Base-by-base conservation (phyloP, 2,329 filamentous ascomycete species). In the Byssoonygena ceratinophila region DNA sequence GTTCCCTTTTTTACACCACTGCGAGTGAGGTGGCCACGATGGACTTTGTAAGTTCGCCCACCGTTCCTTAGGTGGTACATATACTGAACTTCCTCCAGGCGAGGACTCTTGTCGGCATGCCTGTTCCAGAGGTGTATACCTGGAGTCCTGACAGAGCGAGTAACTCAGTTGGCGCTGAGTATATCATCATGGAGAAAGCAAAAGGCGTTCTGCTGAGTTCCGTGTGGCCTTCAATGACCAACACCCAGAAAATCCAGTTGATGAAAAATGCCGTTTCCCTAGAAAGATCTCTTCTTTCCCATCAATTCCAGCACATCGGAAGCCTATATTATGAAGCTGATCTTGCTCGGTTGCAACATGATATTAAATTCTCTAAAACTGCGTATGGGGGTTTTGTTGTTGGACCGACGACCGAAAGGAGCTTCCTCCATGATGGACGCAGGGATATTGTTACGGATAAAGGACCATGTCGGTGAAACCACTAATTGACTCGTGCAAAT, bases 211-310 rank as follows among this genome's bases (percentile, higher is more conserved):
- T 54, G 46, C 57, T 62, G 37, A 51, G 57, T 16, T 55, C 36
- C 22, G 53, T 59, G 37, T 64, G 60, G 60, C 50, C 48, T 44
- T 46, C 60, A 1, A 57, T 64, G 36, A 60, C 62, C 44, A 40
- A 40, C 7, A 32, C 46, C 12, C 22, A 23, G 14, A 54, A 46
- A n/a, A 12, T 54, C 14, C 36, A 23, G 18, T 29, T 54, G 6
- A 18, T 37, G 7, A 14, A 18, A 8, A 6, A 51, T n/a, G 31
- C 51, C 4, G 40, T 20, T 9, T 9, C 34, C 2, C 20, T 46
- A 29, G 47, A 54, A 29, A 41, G 25, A 6, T 18, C 44, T 14
- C 40, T 51, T n/a, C 25, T 20, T 11, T 40, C 40, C n/a, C 46
- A 46, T 40, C 22, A 51, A 8, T 54, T 51, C 25, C 52, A 41